Evolutionary conservation across 345 rosid genomes (phyloP).

Genomic region (Murraya koenigii): DNA sequence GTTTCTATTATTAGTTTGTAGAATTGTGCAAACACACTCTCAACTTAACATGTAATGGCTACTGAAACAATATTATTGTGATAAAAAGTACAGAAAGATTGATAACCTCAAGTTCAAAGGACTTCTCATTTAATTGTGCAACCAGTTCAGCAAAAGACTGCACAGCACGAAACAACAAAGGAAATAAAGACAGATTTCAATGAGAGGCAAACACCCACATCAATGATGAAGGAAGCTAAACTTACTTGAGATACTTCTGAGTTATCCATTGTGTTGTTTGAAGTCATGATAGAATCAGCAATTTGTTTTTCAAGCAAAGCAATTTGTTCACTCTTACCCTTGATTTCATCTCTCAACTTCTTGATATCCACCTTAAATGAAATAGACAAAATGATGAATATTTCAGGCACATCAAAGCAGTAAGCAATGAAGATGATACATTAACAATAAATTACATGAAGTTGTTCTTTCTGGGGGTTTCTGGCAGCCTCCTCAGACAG

Average conservation of each 20-base stretch:
- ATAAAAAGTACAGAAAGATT: conserved; percentile 10
- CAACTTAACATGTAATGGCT: conserved; percentile 2
- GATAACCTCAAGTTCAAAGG: conserved; percentile 91
- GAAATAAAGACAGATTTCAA: conserved; percentile 23
- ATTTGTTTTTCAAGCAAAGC: conserved; percentile 77
- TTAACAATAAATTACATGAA: conserved; percentile 44
- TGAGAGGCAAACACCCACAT: background rate
- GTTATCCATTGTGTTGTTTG: conserved; percentile 57
- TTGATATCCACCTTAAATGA: conserved; percentile 67
- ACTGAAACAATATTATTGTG: background rate
- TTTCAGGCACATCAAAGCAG: conserved; percentile 15
- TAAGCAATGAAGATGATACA: conserved; percentile 11
- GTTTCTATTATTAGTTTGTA: conserved; percentile 2
- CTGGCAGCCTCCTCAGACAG: conserved; percentile 74
- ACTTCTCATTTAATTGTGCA: conserved; percentile 84
- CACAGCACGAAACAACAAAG: conserved; percentile 29
- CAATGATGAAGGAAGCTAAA: conserved; percentile 19
- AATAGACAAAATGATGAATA: conserved; percentile 23
- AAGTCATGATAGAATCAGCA: conserved; percentile 53
- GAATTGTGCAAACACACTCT: background rate
- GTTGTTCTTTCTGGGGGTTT: conserved; percentile 62
- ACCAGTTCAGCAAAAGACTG: conserved; percentile 75
- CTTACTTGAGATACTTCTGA: conserved; percentile 65
- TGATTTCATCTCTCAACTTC: conserved; percentile 66
- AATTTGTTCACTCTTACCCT: conserved; percentile 73